Conservation (phyloP, 352 stramenopile genomes). For the Phytophthora multivora region DNA sequence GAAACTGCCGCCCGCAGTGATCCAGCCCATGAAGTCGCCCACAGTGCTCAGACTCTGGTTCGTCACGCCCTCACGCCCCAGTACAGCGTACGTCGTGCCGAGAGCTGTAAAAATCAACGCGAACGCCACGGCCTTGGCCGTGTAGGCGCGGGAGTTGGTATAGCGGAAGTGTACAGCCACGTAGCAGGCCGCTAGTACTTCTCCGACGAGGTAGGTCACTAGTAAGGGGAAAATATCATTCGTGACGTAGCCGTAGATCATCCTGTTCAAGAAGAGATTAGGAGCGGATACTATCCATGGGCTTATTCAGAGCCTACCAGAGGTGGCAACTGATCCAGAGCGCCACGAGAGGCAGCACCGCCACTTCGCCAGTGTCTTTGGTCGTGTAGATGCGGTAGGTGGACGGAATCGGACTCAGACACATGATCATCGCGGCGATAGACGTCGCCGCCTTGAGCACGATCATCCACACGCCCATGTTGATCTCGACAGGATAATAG, state of each 20-base stretch:
- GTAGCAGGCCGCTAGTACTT: constrained; percentile 28
- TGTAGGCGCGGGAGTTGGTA: constrained; percentile 20
- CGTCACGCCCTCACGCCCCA: constrained; percentile 33
- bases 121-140: constrained; percentile 22
- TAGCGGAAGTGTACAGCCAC: constrained; percentile 26
- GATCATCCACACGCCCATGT: constrained; percentile 14
- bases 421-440: constrained; percentile 26
- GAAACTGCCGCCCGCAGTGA: constrained; percentile 33
- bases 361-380: constrained; percentile 23
- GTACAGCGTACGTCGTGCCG: constrained; percentile 32
- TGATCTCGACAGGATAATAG: background rate
- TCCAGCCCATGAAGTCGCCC: constrained; percentile 32
- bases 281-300: background rate
- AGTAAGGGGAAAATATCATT: constrained; percentile 45
- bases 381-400: constrained; percentile 18
- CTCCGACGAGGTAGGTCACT: constrained; percentile 39
- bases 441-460: constrained; percentile 27
- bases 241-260: constrained; percentile 47
- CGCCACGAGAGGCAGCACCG: constrained; percentile 28
- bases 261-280: constrained; percentile 10
- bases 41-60: constrained; percentile 25
- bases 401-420: constrained; percentile 24
- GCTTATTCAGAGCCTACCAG: constrained; percentile 10
- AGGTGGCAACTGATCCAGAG: constrained; percentile 27
- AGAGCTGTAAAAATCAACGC: constrained; percentile 25